phyloP scores from a whole-genome alignment of 1,284 basidiomycete genomes.

The Ustilago cynodontis region DNA sequence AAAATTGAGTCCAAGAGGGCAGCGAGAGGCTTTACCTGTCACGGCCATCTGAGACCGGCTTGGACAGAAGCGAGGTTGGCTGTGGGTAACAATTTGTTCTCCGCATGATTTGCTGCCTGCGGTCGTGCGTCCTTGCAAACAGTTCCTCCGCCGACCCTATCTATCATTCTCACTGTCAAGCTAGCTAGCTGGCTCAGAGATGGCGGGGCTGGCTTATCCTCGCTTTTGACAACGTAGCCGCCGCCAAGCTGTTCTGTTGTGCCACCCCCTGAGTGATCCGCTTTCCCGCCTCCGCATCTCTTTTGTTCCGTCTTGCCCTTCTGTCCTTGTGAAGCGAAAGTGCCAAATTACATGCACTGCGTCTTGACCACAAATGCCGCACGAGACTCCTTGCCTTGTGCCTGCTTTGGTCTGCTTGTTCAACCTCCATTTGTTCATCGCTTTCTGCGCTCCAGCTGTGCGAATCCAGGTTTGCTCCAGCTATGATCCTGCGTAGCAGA shows the following conservation, averaged over 20 bases:
- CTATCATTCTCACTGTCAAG: background rate
- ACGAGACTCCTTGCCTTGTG: background rate
- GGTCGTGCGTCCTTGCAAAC: conserved; percentile 10
- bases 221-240: conserved; percentile 1
- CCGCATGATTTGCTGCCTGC: conserved; percentile 18
- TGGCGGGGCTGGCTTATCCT: background rate
- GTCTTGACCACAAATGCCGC: background rate
- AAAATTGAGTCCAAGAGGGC: background rate
- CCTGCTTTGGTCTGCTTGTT: background rate
- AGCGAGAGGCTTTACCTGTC: conserved; percentile 5
- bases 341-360: conserved; percentile 1
- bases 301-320: background rate
- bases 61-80: conserved; percentile 21
- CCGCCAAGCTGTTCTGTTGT: conserved; percentile 4
- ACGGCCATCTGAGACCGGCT: conserved; percentile 22
- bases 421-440: background rate
- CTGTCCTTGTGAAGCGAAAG: conserved; percentile 1
- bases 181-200: background rate
- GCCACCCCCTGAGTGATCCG: conserved; percentile 23
- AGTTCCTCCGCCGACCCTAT: background rate
- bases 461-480: too few relatives aligned
- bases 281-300: conserved; percentile 6
- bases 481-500: background rate
- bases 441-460: background rate
- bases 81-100: conserved; percentile 11